Base-by-base conservation (phyloP, 768 basidiomycete genomes). In the Solioccasus polychromus region DNA sequence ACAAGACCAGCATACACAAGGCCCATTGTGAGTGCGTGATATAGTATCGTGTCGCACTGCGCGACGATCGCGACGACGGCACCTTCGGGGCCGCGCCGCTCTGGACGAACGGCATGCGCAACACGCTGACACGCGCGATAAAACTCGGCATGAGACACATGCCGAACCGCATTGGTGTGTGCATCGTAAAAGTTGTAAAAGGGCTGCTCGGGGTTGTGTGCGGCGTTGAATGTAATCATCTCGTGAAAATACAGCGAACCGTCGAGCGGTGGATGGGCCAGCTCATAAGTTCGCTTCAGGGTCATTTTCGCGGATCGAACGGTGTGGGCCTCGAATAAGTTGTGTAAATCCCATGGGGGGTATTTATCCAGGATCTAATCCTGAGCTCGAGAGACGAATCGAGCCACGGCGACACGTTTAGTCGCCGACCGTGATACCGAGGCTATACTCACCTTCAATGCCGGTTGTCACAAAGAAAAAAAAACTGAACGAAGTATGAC, bases 81-180 rank as follows among this genome's bases (percentile, higher is more conserved):
- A 7, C 15, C 10, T 2, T 34, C 32, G 32, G 15, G n/a, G 17
- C 32, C 32, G 6, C 18, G n/a, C 3, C 68, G 62, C 15, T 51
- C 49, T 0, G 72, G 73, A 14, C 70, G 62, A 11, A 76, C 35
- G 18, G 54, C 47, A 48, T 71, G 71, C 0, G 74, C 73, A 19
- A 70, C 58, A 14, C 74, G 68, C 45, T 77, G 70, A 32, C 64
- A 67, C 8, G 75, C 76, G 9, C 70, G 68, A 15, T 63, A 67
- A 50, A 76, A 78, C 42, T 78, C 73, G 8, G 73, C 44, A 39
- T 68, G 67, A 5, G 69, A 63, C 23, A 78, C 65, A 23, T 52
- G 44, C 7, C 60, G 58, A 11, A 64, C 47, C 2, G 11, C 32
- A 5, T 59, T 36, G 19, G 23, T 45, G 2, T 45, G 44, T 24